Evolutionary conservation across 352 stramenopile species (phyloP).

Genomic region (Phytophthora lateralis): DNA sequence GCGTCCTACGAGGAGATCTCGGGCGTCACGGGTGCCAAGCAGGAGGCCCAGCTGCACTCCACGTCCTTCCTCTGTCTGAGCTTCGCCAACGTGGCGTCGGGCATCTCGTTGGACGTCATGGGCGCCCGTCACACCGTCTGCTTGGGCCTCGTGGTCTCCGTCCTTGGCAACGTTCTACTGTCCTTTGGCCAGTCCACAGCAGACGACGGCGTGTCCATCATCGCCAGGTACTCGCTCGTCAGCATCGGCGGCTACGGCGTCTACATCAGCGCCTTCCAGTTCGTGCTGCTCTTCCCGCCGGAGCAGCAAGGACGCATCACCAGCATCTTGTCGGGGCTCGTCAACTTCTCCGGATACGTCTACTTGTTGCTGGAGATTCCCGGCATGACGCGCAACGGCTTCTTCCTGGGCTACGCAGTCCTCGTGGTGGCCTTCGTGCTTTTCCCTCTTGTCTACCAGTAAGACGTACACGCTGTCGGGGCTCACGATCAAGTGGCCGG

Average conservation of each 20-base stretch:
- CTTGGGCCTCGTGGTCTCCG: conserved; percentile 45
- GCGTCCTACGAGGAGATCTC: conserved; percentile 19
- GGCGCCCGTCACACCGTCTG: conserved; percentile 42
- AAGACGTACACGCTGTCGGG: conserved; percentile 35
- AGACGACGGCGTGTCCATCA: conserved; percentile 43
- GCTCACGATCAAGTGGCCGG: conserved; percentile 15
- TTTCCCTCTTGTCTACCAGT: conserved; percentile 30
- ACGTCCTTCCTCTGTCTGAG: conserved; percentile 55
- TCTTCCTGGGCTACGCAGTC: conserved; percentile 49
- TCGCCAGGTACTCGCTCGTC: conserved; percentile 48
- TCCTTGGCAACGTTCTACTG: conserved; percentile 52
- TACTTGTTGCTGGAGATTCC: conserved; percentile 53
- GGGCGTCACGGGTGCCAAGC: conserved; percentile 41
- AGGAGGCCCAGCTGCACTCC: conserved; percentile 55
- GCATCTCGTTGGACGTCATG: conserved; percentile 49
- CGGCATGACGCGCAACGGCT: conserved; percentile 41
- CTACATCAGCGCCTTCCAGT: conserved; percentile 58
- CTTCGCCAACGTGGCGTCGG: conserved; percentile 51
- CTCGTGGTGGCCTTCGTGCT: conserved; percentile 32
- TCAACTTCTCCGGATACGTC: conserved; percentile 60
- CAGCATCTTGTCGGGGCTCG: conserved; percentile 51
- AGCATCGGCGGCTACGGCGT: conserved; percentile 48
- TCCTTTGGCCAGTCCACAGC: conserved; percentile 42
- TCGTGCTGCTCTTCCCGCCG: conserved; percentile 49
- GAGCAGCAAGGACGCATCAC: conserved; percentile 43